Conservation (phyloP, 805 yeast genomes). For the Scheffersomyces lignosus region DNA sequence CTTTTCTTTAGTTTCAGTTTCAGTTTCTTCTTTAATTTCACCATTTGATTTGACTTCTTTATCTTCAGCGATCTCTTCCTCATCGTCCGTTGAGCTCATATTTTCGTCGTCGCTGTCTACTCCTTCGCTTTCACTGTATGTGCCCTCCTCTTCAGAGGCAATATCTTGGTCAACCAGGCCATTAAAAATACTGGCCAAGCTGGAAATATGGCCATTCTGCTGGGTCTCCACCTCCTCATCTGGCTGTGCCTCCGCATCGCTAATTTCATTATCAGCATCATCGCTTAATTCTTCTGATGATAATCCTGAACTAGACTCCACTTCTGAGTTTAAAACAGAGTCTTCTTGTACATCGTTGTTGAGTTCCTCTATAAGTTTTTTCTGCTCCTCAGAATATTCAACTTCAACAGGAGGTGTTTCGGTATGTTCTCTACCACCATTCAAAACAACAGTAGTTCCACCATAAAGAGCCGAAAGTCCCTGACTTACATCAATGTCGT, state of each 20-base stretch:
- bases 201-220: slow-evolving; percentile 7
- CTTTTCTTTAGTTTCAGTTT: not conserved
- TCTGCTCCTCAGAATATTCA: slow-evolving; percentile 37
- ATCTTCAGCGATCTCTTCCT: slow-evolving; percentile 9
- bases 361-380: slow-evolving; percentile 24
- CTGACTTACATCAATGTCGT: slow-evolving; percentile 8
- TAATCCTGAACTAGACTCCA: slow-evolving; percentile 15
- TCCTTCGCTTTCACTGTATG: slow-evolving; percentile 6
- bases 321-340: slow-evolving; percentile 17
- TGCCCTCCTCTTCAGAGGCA: slow-evolving; percentile 7
- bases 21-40: slow-evolving; percentile 1
- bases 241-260: slow-evolving; percentile 3
- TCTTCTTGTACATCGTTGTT: slow-evolving; percentile 11
- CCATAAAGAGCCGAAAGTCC: slow-evolving; percentile 27
- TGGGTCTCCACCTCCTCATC: slow-evolving; percentile 12
- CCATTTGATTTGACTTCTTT: not conserved
- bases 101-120: slow-evolving; percentile 18
- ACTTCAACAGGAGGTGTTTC: not conserved
- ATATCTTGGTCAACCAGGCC: slow-evolving; percentile 2
- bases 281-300: slow-evolving; percentile 6
- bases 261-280: slow-evolving; percentile 10
- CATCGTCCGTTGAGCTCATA: slow-evolving; percentile 11
- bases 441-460: slow-evolving; percentile 1
- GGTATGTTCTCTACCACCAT: not conserved
- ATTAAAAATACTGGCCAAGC: slow-evolving; percentile 16